Evolutionary conservation across 2,329 filamentous ascomycete genomes (phyloP), one percentile per base, ranked within the genome.

Genomic region (Didymella arachidicola): DNA sequence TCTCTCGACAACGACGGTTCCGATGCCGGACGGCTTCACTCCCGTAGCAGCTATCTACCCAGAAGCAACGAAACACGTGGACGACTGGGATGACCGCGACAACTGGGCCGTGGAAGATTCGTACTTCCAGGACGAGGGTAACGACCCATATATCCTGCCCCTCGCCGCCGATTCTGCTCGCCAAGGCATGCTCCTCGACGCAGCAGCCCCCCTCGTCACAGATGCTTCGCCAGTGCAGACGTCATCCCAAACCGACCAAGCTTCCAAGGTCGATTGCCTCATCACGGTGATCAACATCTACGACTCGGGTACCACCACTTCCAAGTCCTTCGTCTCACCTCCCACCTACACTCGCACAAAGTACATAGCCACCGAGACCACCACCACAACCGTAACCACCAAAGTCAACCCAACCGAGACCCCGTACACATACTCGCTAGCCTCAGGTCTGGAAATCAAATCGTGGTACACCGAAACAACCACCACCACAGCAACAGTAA

Each of bases 271-370:
- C n/a, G 39, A 59, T 14, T 59, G 56, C n/a, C 12, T 59, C 7
- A 39, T 59, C 26, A 59, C 56, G 2, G 7, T 59, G n/a, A 27
- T 54, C 46, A 59, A 43, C 27, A 49, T 54, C 50, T 59, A 50
- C 26, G 46, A 54, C 32, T 39, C 50, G 7, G 56, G 56, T 4
- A 59, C 56, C 4, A 54, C 56, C 4, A 41, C 56, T 7, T 50
- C 50, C 2, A 59, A 48, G n/a, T 54, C 41, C 4, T 59, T 50
- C 30, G 50, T 54, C 7, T 18, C 51, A 3, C 56, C 56, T 29
- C 51, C 56, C 14, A 59, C 56, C 6, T 59, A 59, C 34, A 59
- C 56, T 7, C 56, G 50, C 32, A 59, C 56, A 16, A 45, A 19
- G 14, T 54, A 54, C 22, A 19, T 59, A 26, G 34, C 56, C 2